Percentiles rank a stretch among this genome's conserved stretches.
Evolutionary conservation across 2,329 filamentous ascomycete genomes (phyloP).

Genomic region (Penicillium sclerotigenum): DNA sequence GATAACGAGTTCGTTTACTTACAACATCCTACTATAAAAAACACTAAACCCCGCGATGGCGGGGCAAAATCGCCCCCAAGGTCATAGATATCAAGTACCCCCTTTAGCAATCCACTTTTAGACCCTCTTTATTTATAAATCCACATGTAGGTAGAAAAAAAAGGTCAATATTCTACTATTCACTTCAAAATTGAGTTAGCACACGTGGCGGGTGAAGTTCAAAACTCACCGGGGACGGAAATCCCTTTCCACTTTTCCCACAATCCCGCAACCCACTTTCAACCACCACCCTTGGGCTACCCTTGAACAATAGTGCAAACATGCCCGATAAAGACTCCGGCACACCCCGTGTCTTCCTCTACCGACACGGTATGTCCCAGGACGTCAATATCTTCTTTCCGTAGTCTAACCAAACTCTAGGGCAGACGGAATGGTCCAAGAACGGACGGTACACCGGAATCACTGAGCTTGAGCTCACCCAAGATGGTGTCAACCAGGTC

Average conservation of each 20-base stretch:
- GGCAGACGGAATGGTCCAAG: slow-evolving; percentile 49
- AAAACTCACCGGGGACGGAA: background rate
- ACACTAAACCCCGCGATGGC: background rate
- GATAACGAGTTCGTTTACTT: background rate
- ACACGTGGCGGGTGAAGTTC: background rate
- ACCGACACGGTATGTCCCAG: slow-evolving; percentile 35
- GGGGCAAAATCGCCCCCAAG: background rate
- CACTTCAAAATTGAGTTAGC: background rate
- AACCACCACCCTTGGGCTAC: background rate
- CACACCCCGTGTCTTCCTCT: slow-evolving; percentile 40
- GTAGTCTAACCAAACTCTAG: slow-evolving; percentile 7
- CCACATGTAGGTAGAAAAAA: background rate
- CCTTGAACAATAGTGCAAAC: slow-evolving; percentile 11
- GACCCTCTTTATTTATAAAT: background rate
- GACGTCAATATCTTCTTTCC: background rate
- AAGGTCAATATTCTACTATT: background rate
- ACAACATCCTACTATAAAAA: background rate
- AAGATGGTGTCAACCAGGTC: slow-evolving; percentile 46
- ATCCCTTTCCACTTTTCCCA: background rate
- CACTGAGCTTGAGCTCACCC: slow-evolving; percentile 46
- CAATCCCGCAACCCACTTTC: slow-evolving; percentile 4
- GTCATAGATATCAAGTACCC: background rate
- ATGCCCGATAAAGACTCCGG: slow-evolving; percentile 41
- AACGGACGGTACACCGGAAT: slow-evolving; percentile 48
- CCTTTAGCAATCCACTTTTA: background rate